A percentile compares a stretch with the other conserved stretches of the same genome.
These are phyloP conservation scores for Metschnikowia lachancei DNA, from an alignment of 805 yeast species.

Conservation along the genomic window DNA sequence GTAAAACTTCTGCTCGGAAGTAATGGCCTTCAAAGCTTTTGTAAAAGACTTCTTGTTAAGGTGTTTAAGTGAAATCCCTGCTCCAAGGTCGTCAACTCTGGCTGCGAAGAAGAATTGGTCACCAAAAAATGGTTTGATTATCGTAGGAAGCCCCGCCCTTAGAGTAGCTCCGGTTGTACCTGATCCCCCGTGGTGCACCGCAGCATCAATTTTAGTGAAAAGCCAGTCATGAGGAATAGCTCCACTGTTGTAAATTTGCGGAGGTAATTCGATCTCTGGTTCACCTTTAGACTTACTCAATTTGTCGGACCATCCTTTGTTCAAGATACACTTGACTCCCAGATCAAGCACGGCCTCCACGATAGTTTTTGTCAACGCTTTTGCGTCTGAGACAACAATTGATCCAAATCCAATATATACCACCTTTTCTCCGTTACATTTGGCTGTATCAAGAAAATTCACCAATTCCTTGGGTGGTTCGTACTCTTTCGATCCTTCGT, in stretches of 20 bases:
- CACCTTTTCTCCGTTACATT: slow-evolving; percentile 57
- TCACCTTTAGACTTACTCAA: slow-evolving; percentile 32
- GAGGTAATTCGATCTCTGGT: slow-evolving; percentile 51
- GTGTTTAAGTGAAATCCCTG: slow-evolving; percentile 68
- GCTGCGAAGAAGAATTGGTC: slow-evolving; percentile 92
- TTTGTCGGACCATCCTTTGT: slow-evolving; percentile 94
- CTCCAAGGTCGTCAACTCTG: slow-evolving; percentile 86
- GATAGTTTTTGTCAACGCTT: slow-evolving; percentile 71
- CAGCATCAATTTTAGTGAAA: slow-evolving; percentile 84
- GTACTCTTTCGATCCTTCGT: slow-evolving; percentile 54
- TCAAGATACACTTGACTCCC: slow-evolving; percentile 81
- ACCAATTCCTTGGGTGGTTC: slow-evolving; percentile 58
- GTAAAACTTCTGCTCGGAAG: slow-evolving; percentile 63
- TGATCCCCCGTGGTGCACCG: slow-evolving; percentile 96
- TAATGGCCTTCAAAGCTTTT: slow-evolving; percentile 66
- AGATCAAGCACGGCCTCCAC: slow-evolving; percentile 75
- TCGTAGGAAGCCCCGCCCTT: slow-evolving; percentile 82
- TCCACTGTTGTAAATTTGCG: slow-evolving; percentile 66
- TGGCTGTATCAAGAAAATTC: slow-evolving; percentile 63
- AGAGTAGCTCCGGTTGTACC: slow-evolving; percentile 95
- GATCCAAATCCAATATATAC: slow-evolving; percentile 96
- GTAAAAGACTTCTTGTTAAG: slow-evolving; percentile 62
- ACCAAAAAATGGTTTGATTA: slow-evolving; percentile 92
- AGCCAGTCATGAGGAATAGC: slow-evolving; percentile 92
- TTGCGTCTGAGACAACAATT: slow-evolving; percentile 83